Conservation (phyloP, 2,329 filamentous ascomycete species). For the Fusarium keratoplasticum region DNA sequence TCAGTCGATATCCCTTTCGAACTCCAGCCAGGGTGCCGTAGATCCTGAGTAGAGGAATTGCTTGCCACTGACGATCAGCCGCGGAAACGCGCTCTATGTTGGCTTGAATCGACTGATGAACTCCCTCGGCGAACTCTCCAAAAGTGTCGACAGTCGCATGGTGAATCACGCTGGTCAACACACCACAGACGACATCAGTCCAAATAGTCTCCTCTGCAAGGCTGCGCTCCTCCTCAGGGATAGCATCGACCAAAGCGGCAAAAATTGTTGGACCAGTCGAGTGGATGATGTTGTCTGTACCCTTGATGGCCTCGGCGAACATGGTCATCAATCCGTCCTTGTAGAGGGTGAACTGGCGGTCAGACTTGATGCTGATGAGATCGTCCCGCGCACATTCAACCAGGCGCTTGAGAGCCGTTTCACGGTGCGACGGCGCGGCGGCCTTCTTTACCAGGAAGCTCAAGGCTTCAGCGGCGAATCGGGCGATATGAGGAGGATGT, state of each 20-base stretch:
- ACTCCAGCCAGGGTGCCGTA: conserved; percentile 80
- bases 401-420: conserved; percentile 77
- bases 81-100: conserved; percentile 49
- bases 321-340: conserved; percentile 91
- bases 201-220: conserved; percentile 62
- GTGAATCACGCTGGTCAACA: conserved; percentile 85
- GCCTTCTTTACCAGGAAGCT: conserved; percentile 95
- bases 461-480: conserved; percentile 94
- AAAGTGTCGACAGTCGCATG: conserved; percentile 83
- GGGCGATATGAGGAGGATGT: conserved; percentile 87
- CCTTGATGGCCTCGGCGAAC: conserved; percentile 84
- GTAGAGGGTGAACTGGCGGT: conserved; percentile 75
- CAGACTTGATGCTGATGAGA: conserved; percentile 64
- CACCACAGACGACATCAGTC: conserved; percentile 77
- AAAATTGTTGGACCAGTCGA: conserved; percentile 69
- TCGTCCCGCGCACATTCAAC: conserved; percentile 79
- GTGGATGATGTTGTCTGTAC: conserved; percentile 69
- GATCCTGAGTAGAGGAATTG: conserved; percentile 66
- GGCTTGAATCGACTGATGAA: conserved; percentile 63
- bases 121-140: conserved; percentile 70
- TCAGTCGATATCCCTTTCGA: conserved; percentile 81
- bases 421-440: conserved; percentile 79
- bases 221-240: conserved; percentile 63
- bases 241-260: conserved; percentile 61
- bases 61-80: conserved; percentile 46